phyloP scores from a whole-genome alignment of 1,139 yeast genomes.

The Debaryomyces udenii region DNA sequence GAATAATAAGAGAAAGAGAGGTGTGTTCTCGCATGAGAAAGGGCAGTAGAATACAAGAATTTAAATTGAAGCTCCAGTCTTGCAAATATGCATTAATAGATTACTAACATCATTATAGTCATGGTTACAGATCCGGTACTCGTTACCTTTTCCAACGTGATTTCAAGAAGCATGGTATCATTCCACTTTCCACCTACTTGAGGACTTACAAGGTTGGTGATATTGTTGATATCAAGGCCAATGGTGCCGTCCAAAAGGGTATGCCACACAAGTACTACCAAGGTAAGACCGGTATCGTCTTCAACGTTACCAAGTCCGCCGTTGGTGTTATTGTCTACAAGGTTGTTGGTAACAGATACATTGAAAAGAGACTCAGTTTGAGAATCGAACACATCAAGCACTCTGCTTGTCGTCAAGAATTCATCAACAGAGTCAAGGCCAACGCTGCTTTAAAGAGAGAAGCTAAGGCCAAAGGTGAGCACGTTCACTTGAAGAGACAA shows the following conservation, averaged over 20 bases:
- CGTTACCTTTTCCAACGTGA: conserved; percentile 99
- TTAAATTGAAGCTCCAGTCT: conserved; percentile 1
- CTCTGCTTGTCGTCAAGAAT: conserved; percentile 99
- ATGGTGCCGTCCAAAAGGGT: conserved; percentile 99
- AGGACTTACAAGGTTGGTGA: conserved; percentile 98
- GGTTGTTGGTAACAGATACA: conserved; percentile 98
- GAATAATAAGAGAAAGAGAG: neutral
- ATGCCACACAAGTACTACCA: conserved; percentile 99
- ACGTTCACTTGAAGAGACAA: conserved; percentile 94
- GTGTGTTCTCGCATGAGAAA: neutral
- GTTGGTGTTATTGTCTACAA: conserved; percentile 98
- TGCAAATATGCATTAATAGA: neutral
- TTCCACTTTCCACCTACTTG: conserved; percentile 94
- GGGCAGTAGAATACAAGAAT: neutral
- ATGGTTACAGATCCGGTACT: conserved; percentile 99
- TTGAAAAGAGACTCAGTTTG: conserved; percentile 97
- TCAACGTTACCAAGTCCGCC: conserved; percentile 97
- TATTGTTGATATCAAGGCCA: conserved; percentile 98
- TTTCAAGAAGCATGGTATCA: conserved; percentile 96
- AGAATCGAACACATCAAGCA: conserved; percentile 99
- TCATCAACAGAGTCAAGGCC: conserved; percentile 95
- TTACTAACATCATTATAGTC: conserved; percentile 35
- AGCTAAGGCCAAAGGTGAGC: conserved; percentile 93
- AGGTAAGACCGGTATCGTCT: conserved; percentile 99
- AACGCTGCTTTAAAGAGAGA: conserved; percentile 93